A percentile compares a stretch with the other conserved stretches of the same genome.
These are phyloP conservation scores for Xylariomycetidae sp. DNA, from an alignment of 2,329 filamentous ascomycete species.

Conservation along the genomic window DNA sequence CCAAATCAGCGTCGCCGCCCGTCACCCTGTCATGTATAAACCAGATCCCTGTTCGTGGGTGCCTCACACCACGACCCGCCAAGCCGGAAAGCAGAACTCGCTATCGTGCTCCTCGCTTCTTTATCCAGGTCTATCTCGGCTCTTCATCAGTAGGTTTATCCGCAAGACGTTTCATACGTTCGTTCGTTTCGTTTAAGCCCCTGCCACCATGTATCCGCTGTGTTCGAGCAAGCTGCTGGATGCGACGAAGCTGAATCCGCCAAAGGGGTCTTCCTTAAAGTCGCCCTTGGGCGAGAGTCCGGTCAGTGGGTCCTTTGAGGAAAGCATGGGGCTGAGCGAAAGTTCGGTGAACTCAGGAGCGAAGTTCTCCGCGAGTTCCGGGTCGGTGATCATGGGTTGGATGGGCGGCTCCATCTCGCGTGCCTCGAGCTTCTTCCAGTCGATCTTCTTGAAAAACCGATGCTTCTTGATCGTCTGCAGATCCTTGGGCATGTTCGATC, in stretches of 20 bases:
- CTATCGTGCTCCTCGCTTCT: too few relatives aligned
- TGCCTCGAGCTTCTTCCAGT: slow-evolving; percentile 82
- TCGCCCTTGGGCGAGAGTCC: slow-evolving; percentile 26
- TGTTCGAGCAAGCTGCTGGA: slow-evolving; percentile 51
- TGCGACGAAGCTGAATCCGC: slow-evolving; percentile 59
- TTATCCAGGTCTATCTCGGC: too few relatives aligned
- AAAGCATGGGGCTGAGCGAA: slow-evolving; percentile 67
- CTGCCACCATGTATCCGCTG: slow-evolving; percentile 31
- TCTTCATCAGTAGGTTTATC: too few relatives aligned
- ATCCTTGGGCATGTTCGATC: slow-evolving; percentile 84
- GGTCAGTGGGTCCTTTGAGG: slow-evolving; percentile 37
- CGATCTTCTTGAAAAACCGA: slow-evolving; percentile 93
- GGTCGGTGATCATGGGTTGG: slow-evolving; percentile 88
- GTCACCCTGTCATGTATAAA: too few relatives aligned
- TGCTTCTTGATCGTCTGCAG: slow-evolving; percentile 81
- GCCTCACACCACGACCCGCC: too few relatives aligned
- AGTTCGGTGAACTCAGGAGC: slow-evolving; percentile 84
- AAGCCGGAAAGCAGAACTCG: too few relatives aligned
- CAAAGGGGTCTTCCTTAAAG: slow-evolving; percentile 52
- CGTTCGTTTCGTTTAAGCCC: slow-evolving; percentile 6
- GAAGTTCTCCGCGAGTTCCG: slow-evolving; percentile 95
- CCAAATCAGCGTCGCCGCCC: too few relatives aligned
- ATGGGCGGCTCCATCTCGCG: slow-evolving; percentile 86
- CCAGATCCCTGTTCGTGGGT: too few relatives aligned
- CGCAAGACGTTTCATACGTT: too few relatives aligned